Conservation (phyloP, 495 filamentous ascomycete genomes). For the Aspergillus incahuasiensis region DNA sequence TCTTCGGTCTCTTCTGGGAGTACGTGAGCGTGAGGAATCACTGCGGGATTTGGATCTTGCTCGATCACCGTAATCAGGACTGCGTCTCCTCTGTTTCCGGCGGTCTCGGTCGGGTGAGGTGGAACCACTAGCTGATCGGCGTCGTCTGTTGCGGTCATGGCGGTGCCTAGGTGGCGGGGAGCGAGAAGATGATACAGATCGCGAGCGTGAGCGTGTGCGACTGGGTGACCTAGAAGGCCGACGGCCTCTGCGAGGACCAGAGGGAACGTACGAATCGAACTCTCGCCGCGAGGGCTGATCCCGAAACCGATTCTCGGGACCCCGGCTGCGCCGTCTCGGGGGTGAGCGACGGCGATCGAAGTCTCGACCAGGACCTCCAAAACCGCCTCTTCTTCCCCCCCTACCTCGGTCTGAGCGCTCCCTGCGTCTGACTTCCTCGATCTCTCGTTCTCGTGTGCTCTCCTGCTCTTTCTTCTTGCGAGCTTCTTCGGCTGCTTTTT, state of each 20-base stretch:
- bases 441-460: constrained; percentile 48
- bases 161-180: constrained; percentile 34
- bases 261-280: constrained; percentile 55
- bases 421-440: constrained; percentile 63
- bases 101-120: constrained; percentile 34
- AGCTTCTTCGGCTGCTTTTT: constrained; percentile 73
- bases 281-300: constrained; percentile 50
- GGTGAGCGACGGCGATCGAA: constrained; percentile 55
- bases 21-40: constrained; percentile 58
- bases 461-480: constrained; percentile 67
- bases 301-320: constrained; percentile 48
- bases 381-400: constrained; percentile 52
- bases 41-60: constrained; percentile 45
- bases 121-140: constrained; percentile 35
- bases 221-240: constrained; percentile 32
- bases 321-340: constrained; percentile 50
- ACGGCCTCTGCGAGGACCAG: constrained; percentile 32
- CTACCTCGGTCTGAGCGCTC: constrained; percentile 68
- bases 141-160: constrained; percentile 29
- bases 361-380: constrained; percentile 45
- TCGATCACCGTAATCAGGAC: constrained; percentile 48
- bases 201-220: constrained; percentile 34
- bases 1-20: constrained; percentile 51
- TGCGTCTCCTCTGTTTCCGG: constrained; percentile 36
- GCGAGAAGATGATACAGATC: constrained; percentile 34